phyloP scores from a whole-genome alignment of 2,329 filamentous ascomycete species.

The Beauveria pseudobassiana region DNA sequence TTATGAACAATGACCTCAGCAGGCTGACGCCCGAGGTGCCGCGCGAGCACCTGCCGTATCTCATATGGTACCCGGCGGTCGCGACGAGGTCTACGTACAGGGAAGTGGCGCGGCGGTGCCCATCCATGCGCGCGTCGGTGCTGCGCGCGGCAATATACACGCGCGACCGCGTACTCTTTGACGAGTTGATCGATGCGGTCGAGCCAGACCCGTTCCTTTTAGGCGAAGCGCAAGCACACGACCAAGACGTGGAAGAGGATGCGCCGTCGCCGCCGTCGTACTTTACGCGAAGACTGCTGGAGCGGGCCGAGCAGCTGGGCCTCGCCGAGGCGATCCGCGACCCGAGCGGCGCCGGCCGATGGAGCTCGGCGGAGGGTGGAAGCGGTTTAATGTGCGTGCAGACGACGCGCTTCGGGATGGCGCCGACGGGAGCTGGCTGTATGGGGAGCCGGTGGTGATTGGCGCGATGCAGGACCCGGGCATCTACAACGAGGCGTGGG shows the following conservation, averaged over 20 bases:
- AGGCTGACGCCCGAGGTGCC: neutral
- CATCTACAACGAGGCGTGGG: neutral
- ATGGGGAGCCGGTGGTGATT: neutral
- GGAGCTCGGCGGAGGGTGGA: neutral
- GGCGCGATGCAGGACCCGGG: neutral
- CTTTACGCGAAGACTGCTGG: neutral
- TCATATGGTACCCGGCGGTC: conserved; percentile 11
- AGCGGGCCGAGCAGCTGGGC: neutral
- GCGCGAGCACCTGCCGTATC: neutral
- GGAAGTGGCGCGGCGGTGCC: neutral
- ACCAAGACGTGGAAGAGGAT: neutral
- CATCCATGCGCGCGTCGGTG: neutral
- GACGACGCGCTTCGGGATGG: neutral
- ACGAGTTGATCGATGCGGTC: neutral
- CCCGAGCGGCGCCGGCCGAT: neutral
- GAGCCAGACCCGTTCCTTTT: neutral
- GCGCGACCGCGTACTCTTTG: neutral
- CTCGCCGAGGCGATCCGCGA: neutral
- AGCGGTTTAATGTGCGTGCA: neutral
- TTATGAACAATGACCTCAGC: conserved; percentile 23
- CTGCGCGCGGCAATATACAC: neutral
- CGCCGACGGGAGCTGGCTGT: neutral
- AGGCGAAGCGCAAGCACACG: neutral
- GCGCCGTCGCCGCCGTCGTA: neutral
- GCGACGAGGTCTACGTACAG: neutral